Percentiles rank a stretch among this genome's conserved stretches.
Evolutionary conservation across 2,329 filamentous ascomycete species (phyloP).

Genomic region (Neoarthrinium moseri): DNA sequence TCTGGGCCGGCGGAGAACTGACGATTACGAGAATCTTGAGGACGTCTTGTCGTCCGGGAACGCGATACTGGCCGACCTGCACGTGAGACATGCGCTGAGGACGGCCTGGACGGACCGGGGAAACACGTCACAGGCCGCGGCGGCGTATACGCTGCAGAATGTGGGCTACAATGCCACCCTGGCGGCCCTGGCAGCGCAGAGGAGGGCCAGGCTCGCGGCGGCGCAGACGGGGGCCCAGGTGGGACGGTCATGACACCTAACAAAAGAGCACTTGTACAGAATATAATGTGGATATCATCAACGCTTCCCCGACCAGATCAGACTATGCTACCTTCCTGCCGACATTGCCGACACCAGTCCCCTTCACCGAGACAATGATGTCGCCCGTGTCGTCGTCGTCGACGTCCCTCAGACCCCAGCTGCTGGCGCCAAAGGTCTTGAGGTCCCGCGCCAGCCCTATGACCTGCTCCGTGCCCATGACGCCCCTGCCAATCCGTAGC

Average conservation of each 20-base stretch:
- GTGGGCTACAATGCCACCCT: constrained; percentile 53
- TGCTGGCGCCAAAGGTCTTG: constrained; percentile 83
- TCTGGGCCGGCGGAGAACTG: constrained; percentile 20
- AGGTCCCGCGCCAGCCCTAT: constrained; percentile 82
- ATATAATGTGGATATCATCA: constrained; percentile 24
- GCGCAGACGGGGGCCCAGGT: constrained; percentile 19
- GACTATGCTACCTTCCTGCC: constrained; percentile 81
- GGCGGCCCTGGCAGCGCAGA: constrained; percentile 49
- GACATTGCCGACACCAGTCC: constrained; percentile 89
- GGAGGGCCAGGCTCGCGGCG: constrained; percentile 32
- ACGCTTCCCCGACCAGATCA: no score
- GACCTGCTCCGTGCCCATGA: constrained; percentile 77
- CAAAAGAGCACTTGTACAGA: constrained; percentile 26
- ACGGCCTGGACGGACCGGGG: constrained; percentile 43
- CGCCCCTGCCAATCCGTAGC: constrained; percentile 75
- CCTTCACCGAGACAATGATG: constrained; percentile 87
- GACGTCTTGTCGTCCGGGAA: constrained; percentile 56
- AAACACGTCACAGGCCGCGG: constrained; percentile 36
- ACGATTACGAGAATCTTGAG: constrained; percentile 23
- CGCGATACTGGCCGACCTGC: constrained; percentile 52
- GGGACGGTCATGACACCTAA: constrained; percentile 12
- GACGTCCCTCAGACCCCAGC: constrained; percentile 83
- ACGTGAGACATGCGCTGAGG: constrained; percentile 48
- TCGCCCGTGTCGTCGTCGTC: constrained; percentile 66
- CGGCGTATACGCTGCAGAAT: constrained; percentile 52